phyloP scores from a whole-genome alignment of 768 basidiomycete genomes.

The Mycena belliarum region DNA sequence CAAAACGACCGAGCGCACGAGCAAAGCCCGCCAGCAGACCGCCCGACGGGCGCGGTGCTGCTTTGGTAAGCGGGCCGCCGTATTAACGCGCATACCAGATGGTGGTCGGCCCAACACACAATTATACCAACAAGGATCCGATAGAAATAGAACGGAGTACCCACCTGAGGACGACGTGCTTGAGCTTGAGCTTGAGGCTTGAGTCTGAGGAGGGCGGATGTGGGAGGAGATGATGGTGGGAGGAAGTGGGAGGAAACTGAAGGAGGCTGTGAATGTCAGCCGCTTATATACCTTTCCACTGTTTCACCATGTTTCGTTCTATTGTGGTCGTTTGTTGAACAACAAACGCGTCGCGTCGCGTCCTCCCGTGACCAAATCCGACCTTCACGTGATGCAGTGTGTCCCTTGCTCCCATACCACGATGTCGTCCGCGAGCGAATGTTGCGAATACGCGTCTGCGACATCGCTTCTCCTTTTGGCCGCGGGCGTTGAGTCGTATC shows the following conservation, averaged over 20 bases:
- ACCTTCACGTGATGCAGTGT: background rate
- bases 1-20: background rate
- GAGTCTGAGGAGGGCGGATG: background rate
- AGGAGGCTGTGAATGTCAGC: background rate
- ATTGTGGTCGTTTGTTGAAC: background rate
- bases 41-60: background rate
- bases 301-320: background rate
- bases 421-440: background rate
- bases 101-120: slow-evolving; percentile 1
- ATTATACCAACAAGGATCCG: background rate
- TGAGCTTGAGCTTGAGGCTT: no score
- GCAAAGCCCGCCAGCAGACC: background rate
- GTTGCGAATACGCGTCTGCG: background rate
- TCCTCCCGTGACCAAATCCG: background rate
- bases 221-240: background rate
- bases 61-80: background rate
- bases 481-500: background rate
- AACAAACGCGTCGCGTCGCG: background rate
- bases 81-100: background rate
- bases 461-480: slow-evolving; percentile 1
- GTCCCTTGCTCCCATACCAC: background rate
- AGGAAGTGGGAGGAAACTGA: background rate
- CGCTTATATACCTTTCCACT: background rate
- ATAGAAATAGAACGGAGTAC: background rate
- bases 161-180: background rate